phyloP scores from a whole-genome alignment of 176 grass and related monocot genomes.

The Echinochloa phyllopogon region DNA sequence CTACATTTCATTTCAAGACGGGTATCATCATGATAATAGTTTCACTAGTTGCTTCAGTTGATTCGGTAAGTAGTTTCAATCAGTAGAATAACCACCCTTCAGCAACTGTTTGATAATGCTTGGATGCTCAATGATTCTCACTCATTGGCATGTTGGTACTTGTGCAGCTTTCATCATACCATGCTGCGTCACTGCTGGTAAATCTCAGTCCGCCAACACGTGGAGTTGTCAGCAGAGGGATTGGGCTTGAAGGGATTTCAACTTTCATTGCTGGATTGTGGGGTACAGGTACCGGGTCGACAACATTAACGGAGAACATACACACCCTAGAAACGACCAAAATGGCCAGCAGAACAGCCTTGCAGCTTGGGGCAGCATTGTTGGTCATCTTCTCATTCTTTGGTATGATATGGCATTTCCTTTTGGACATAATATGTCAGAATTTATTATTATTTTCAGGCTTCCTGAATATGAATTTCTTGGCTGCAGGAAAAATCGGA shows the following conservation, averaged over 20 bases:
- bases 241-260: constrained; percentile 90
- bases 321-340: constrained; percentile 91
- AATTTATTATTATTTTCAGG: not conserved
- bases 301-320: constrained; percentile 90
- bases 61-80: constrained; percentile 74
- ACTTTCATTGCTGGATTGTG: constrained; percentile 91
- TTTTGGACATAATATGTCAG: not conserved
- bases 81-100: constrained; percentile 14
- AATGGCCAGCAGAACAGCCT: constrained; percentile 79
- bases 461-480: constrained; percentile 21
- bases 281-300: constrained; percentile 90
- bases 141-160: constrained; percentile 34
- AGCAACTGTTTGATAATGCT: not conserved
- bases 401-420: constrained; percentile 53
- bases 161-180: constrained; percentile 82
- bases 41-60: constrained; percentile 88
- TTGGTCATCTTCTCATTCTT: constrained; percentile 84
- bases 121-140: not conserved
- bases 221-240: constrained; percentile 94
- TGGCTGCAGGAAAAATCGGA: constrained; percentile 84
- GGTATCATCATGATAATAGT: constrained; percentile 85
- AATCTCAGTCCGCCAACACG: constrained; percentile 89
- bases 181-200: constrained; percentile 83
- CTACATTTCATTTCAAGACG: constrained; percentile 88
- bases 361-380: constrained; percentile 78